Evolutionary conservation across 148 eudicot species (phyloP), one percentile per base, ranked within the genome.

Genomic region (Euryodendron excelsum): DNA sequence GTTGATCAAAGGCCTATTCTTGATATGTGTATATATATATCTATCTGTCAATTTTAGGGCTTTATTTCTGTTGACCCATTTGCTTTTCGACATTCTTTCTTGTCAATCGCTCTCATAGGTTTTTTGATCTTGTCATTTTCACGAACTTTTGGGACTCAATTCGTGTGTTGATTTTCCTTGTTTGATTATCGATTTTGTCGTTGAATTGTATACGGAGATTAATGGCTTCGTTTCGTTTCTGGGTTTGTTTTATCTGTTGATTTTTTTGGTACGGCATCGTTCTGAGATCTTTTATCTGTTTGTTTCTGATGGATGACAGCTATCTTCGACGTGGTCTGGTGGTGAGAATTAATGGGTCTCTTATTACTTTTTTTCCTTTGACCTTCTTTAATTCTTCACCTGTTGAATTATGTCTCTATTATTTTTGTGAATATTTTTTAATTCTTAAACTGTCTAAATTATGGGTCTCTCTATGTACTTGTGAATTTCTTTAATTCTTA

Each of bases 301-400:
- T 77, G 31, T 74, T 76, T 47, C 31, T 73, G 68, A 88, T 88
- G 86, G 88, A 81, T 34, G 82, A 85, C 72, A 68, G 28, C 60
- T 72, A 60, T 86, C 82, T 71, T 70, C 75, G 80, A 34, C 86
- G 79, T 59, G 91, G 84, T 77, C 75, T 72, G 73, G 81, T 81
- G 86, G 88, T 85, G 81, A 86, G 89, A 71, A 82, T 77, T 45
- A 36, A 53, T 52, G 52, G 58, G 56, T 77, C 67, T 50, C 44
- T 52, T 3, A n/a, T 37, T 27, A 27, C 1, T 3, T 47, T 48
- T 77, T 12, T 30, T 39, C 18, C 10, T 37, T 4, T n/a, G n/a
- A 27, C 39, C 39, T 13, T 11, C 53, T 61, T 14, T 31, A 28
- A 25, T 62, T 47, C 27, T 63, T 28, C n/a, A n/a, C n/a, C n/a